Percentiles rank a stretch among this genome's conserved stretches.
phyloP scores from a whole-genome alignment of 2,329 filamentous ascomycete genomes.

The Periconia digitata region DNA sequence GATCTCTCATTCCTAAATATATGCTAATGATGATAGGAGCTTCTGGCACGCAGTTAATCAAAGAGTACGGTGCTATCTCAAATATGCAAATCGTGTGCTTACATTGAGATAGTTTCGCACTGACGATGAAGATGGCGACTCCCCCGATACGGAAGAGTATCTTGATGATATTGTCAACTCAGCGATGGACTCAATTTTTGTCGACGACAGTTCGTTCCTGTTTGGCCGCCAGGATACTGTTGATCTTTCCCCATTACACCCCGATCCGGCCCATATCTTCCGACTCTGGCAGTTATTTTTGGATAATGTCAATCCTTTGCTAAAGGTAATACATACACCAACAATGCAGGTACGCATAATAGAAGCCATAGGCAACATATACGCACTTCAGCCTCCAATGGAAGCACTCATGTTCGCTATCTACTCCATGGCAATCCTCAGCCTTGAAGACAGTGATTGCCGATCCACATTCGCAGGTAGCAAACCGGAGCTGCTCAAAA shows the following conservation, averaged over 20 bases:
- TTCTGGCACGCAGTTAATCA: conserved; percentile 52
- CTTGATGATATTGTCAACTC: conserved; percentile 39
- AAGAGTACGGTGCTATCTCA: too few species aligned
- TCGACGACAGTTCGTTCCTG: conserved; percentile 53
- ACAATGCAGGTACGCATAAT: conserved; percentile 57
- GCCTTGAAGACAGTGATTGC: conserved; percentile 60
- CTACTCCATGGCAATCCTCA: conserved; percentile 43
- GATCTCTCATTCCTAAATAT: background rate
- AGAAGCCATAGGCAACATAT: conserved; percentile 60
- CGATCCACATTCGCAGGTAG: conserved; percentile 54
- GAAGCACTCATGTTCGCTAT: conserved; percentile 54
- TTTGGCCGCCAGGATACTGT: conserved; percentile 58
- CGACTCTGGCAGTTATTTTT: conserved; percentile 75
- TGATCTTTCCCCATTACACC: conserved; percentile 64
- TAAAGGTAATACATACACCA: conserved; percentile 33
- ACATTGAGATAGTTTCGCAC: background rate
- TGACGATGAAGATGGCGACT: conserved; percentile 17
- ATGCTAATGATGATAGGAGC: conserved; percentile 37
- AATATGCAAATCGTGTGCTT: background rate
- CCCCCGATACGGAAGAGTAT: conserved; percentile 23
- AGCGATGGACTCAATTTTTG: conserved; percentile 22
- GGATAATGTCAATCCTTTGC: conserved; percentile 42
- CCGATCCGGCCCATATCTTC: conserved; percentile 65
- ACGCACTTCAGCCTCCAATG: conserved; percentile 54
- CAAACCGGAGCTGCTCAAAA: conserved; percentile 55